Evolutionary conservation across 257 asterid genomes (phyloP), one percentile per base, ranked within the genome.

Genomic region (Mentha longifolia): DNA sequence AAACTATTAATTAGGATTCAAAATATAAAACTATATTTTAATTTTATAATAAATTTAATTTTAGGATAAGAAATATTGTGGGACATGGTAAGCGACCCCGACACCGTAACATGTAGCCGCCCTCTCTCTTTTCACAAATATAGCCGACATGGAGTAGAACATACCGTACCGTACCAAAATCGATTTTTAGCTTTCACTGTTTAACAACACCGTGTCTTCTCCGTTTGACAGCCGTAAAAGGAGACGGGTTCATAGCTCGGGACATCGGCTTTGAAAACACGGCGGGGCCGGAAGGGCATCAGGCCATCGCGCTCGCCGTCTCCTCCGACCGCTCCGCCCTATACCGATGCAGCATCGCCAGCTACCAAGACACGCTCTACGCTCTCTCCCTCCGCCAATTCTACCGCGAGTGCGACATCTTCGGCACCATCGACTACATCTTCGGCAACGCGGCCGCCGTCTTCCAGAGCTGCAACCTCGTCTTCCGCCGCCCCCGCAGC

Each of bases 341-440:
- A 33, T 72, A 78, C 74, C 73, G 84, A 0, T 85, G 90, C 74
- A 65, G 65, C 63, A 59, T 85, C 49, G 10, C 65, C 4, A 83
- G 83, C 13, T 85, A 82, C 74, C 90, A 85, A 50, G 90, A 85
- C 80, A 80, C 90, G 0, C 86, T 85, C n/a, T 85, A 85, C 72
- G 84, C 76, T 10, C 88, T 74, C 72, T 80, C 87, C 60, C 83
- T 78, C 42, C 86, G 87, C n/a, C 90, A 85, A 22, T 85, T 85
- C 78, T 85, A 78, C 69, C 54, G 73, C 33, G 63, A 35, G 5
- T 85, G 85, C 72, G 30, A 25, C 37, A 68, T 85, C 42, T 31
- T 74, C 31, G 87, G 90, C 17, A 85, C 90, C 2, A 82, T 85
- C 2, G 87, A 82, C 63, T 85, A 78, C 81, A 82, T 85, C 20